phyloP scores from a whole-genome alignment of 129 eudicot species.

The Ambrosia trifida region DNA sequence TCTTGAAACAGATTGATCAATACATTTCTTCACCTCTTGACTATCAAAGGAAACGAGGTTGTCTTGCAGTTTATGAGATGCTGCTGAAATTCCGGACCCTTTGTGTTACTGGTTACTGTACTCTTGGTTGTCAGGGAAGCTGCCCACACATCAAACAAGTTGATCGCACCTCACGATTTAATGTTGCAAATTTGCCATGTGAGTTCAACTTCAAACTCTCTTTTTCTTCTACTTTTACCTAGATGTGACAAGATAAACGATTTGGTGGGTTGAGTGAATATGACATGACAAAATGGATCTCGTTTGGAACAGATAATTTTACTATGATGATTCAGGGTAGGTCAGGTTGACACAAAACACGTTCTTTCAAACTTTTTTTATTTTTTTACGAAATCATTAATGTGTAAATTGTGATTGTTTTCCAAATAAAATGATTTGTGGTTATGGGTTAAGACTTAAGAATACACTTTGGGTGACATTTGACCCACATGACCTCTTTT shows the following conservation, averaged over 20 bases:
- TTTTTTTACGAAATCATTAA: not conserved
- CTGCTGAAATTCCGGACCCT: slow-evolving; percentile 77
- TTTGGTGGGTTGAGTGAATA: not conserved
- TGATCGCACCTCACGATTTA: slow-evolving; percentile 61
- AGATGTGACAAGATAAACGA: slow-evolving; percentile 3
- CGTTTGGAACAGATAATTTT: not conserved
- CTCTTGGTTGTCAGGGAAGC: slow-evolving; percentile 89
- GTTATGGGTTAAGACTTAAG: not conserved
- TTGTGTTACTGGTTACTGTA: slow-evolving; percentile 82
- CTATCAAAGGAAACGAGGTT: slow-evolving; percentile 87
- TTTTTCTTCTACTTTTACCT: not conserved
- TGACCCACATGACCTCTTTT: not conserved
- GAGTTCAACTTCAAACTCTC: slow-evolving; percentile 6
- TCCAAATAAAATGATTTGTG: not conserved
- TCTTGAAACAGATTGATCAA: slow-evolving; percentile 88
- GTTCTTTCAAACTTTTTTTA: not conserved
- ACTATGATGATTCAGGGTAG: not conserved
- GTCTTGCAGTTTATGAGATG: slow-evolving; percentile 88
- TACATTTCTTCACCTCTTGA: slow-evolving; percentile 88
- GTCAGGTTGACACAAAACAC: not conserved
- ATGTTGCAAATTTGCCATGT: slow-evolving; percentile 69
- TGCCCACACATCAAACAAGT: slow-evolving; percentile 74
- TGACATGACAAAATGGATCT: not conserved
- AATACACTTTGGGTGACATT: slow-evolving; percentile 2
- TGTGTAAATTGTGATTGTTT: not conserved